Evolutionary conservation across 345 rosid genomes (phyloP), one percentile per base, ranked within the genome.

Genomic region (Excoecaria cochinchinensis): DNA sequence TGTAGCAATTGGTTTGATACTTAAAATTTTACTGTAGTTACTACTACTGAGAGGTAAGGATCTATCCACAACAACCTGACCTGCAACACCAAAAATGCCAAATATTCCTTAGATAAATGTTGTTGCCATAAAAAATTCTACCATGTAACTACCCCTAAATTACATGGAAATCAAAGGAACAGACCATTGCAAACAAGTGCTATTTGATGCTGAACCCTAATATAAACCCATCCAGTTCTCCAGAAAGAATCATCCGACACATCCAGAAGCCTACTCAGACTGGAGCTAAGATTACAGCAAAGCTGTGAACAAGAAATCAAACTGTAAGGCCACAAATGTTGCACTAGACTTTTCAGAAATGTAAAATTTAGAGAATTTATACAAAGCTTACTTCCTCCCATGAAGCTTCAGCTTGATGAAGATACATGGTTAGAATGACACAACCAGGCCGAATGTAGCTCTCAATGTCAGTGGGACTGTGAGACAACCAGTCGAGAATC

Each of bases 401-500:
- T 70, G 89, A 88, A 66, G 89, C 88, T 85, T 88, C 98, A 31
- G 87, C 70, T 83, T 90, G 97, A 81, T 91, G 88, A 85, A 96
- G 97, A 86, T 95, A 91, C 58, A 91, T 74, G 16, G 99, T 93
- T 71, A 95, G 79, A 76, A 95, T 81, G 66, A 95, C 82, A 80
- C 99, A 95, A 58, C 99, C 99, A 72, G 99, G 99, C 75, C 97
- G 88, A 74, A 95, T 95, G 87, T 95, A 90, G 90, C 99, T 91
- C 94, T 93, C 99, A 70, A 95, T 95, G 79, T 95, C 99, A 72
- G 97, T 87, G 31, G 98, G 99, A 86, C 97, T 96, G 78, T 92
- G 95, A 72, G 97, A 84, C 66, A 96, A 79, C 99, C 98, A 96
- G 58, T 90, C 91, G 73, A 96, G 89, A 82, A 96, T 89, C 99